Evolutionary conservation across 1,139 yeast genomes (phyloP), one percentile per base, ranked within the genome.

Genomic region (Schwanniomyces etchellsii): DNA sequence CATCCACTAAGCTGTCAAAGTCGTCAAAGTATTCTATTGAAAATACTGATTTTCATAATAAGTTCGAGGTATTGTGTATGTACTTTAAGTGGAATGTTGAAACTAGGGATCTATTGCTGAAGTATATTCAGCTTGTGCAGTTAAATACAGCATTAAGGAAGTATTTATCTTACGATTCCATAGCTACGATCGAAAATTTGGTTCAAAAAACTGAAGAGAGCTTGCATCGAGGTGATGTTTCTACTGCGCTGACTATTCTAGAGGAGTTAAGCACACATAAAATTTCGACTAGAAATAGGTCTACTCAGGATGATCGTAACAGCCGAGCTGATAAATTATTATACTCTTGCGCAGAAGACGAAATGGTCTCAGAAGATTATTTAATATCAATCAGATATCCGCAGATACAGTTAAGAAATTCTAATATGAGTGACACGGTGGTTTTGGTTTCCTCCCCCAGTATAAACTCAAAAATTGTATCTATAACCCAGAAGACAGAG

Each of bases 381-480:
- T 52, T 79, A 39, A 66, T 89, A 28, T 84, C 84, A 36, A 67
- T 89, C 23, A 64, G 85, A 9, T 74, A 89, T 2, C 97, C 98
- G 0, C 97, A 91, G 50, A 75, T 91, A 30, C 95, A 89, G 49
- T 54, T 89, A 14, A 79, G 81, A 37, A 71, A 84, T 31, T 80
- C 79, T 21, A 74, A 74, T 31, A 74, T 75, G 28, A 75, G 78
- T 0, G 74, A 74, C 29, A 68, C 81, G 2, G 77, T 84, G 33
- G 70, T 86, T n/a, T 37, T 58, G 14, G 40, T 61, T 4, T 45
- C 72, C 0, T 56, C 73, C 0, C 74, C 74, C 2, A 37, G 43
- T 2, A 60, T 68, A 24, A 61, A 63, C 35, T 56, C 62, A 4
- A 64, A 65, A 35, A 56, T 66, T 11, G 42, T 64, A 3, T 60